Percentiles rank a stretch among this genome's conserved stretches.
These are phyloP conservation scores for Acanthamoeba sp. DNA, from an alignment of 208 protist species.

Conservation along the genomic window DNA sequence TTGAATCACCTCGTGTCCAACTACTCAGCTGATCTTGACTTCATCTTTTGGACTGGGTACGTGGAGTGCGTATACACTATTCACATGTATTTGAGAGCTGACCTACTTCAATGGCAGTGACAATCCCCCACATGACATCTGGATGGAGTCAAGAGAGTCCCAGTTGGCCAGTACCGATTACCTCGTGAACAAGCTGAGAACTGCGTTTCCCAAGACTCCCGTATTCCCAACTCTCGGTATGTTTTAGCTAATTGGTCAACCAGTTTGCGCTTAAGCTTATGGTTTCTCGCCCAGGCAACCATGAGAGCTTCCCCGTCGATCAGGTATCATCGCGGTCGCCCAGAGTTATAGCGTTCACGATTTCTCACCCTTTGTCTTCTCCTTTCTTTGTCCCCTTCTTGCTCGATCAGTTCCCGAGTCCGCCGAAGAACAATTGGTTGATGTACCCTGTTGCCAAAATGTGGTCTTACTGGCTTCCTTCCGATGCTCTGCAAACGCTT, in stretches of 20 bases:
- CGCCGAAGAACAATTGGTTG: conserved; percentile 25
- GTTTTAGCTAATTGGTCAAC: neutral
- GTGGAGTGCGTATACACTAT: neutral
- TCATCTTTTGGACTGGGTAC: conserved; percentile 67
- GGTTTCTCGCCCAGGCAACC: neutral
- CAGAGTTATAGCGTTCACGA: no score
- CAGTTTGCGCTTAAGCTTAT: no score
- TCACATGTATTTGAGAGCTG: neutral
- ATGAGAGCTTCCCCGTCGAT: conserved; percentile 39
- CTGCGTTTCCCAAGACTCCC: conserved; percentile 16
- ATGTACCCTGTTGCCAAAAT: conserved; percentile 30
- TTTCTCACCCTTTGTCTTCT: neutral
- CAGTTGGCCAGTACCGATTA: conserved; percentile 16
- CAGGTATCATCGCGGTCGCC: neutral
- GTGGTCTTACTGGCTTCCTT: conserved; percentile 17
- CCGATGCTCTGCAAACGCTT: neutral
- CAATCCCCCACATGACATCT: conserved; percentile 60
- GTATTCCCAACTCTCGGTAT: conserved; percentile 40
- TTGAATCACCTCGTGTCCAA: conserved; percentile 9
- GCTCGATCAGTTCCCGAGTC: neutral
- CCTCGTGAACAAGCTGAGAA: neutral
- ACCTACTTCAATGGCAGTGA: neutral
- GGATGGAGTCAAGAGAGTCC: neutral
- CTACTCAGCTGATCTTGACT: conserved; percentile 33
- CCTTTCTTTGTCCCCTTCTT: neutral